A percentile compares a stretch with the other conserved stretches of the same genome.
Evolutionary conservation across 2,329 filamentous ascomycete species (phyloP).

Genomic region (Chrysoporthe cubensis): DNA sequence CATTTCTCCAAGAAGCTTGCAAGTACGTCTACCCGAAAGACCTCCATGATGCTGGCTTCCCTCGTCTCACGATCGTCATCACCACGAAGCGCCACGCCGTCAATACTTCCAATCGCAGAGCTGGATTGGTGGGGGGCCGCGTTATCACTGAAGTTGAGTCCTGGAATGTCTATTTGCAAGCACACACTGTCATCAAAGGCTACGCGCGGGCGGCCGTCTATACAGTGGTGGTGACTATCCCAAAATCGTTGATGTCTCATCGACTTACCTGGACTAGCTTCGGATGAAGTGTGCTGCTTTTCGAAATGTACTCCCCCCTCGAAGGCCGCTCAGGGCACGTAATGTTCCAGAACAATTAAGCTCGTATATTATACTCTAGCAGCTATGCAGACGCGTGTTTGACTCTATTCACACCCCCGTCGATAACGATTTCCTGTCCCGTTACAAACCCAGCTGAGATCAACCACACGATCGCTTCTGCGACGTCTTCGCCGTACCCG

Average conservation of each 20-base stretch:
- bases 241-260: not conserved
- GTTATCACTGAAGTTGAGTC: conserved; percentile 74
- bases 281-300: no score
- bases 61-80: conserved; percentile 73
- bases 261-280: not conserved
- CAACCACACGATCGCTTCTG: conserved; percentile 46
- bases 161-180: conserved; percentile 85
- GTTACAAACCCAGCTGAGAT: conserved; percentile 37
- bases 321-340: no score
- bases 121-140: conserved; percentile 84
- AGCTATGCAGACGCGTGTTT: conserved; percentile 31
- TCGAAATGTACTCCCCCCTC: no score
- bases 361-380: no score
- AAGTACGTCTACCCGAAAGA: conserved; percentile 31
- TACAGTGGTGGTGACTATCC: conserved; percentile 57
- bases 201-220: conserved; percentile 87
- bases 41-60: conserved; percentile 46
- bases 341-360: no score
- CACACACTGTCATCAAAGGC: conserved; percentile 78
- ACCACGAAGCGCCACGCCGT: conserved; percentile 84
- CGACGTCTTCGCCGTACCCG: conserved; percentile 49
- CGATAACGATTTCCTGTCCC: conserved; percentile 36
- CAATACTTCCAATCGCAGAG: conserved; percentile 62
- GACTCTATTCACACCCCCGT: conserved; percentile 36
- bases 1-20: conserved; percentile 68